Evolutionary conservation across 2,329 filamentous ascomycete genomes (phyloP).

Genomic region (Thelonectria rubi): DNA sequence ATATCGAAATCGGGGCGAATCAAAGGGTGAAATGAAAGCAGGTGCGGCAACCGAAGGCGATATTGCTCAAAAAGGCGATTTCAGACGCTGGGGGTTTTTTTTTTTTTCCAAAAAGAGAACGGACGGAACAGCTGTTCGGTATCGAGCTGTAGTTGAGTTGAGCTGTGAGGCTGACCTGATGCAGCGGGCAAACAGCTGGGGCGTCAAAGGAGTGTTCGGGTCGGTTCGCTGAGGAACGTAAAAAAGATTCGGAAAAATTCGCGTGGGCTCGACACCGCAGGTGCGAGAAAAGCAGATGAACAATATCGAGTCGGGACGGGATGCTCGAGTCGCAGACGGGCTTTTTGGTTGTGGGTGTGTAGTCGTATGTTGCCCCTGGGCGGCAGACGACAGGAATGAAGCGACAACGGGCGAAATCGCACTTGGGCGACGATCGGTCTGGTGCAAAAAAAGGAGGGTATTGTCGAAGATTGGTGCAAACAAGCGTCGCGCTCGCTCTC

Average conservation of each 20-base stretch:
- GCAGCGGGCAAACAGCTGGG: conserved; percentile 33
- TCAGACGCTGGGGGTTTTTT: conserved; percentile 5
- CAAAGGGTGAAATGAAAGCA: conserved; percentile 14
- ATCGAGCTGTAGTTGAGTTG: conserved; percentile 30
- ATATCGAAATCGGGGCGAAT: conserved; percentile 12
- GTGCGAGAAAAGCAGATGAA: conserved; percentile 34
- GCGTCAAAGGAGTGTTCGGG: conserved; percentile 33
- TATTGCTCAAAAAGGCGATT: conserved; percentile 20
- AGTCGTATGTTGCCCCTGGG: conserved; percentile 27
- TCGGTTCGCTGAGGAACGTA: conserved; percentile 31
- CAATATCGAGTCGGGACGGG: conserved; percentile 11
- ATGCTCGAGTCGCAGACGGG: conserved; percentile 7
- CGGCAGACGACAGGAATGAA: conserved; percentile 32
- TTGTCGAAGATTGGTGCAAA: conserved; percentile 23
- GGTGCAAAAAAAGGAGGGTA: conserved; percentile 27
- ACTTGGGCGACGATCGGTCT: conserved; percentile 18
- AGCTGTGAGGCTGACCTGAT: conserved; percentile 37
- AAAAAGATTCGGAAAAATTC: conserved; percentile 3
- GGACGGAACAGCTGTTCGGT: conserved; percentile 32
- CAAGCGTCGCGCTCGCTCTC: conserved; percentile 42
- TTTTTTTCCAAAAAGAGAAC: conserved; percentile 29
- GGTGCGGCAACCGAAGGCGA: conserved; percentile 13
- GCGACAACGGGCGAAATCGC: conserved; percentile 29
- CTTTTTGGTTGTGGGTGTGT: conserved; percentile 2
- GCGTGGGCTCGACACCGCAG: conserved; percentile 40